These are phyloP conservation scores for Hibiscus trionum DNA, from an alignment of 345 rosid genomes.

Conservation along the genomic window DNA sequence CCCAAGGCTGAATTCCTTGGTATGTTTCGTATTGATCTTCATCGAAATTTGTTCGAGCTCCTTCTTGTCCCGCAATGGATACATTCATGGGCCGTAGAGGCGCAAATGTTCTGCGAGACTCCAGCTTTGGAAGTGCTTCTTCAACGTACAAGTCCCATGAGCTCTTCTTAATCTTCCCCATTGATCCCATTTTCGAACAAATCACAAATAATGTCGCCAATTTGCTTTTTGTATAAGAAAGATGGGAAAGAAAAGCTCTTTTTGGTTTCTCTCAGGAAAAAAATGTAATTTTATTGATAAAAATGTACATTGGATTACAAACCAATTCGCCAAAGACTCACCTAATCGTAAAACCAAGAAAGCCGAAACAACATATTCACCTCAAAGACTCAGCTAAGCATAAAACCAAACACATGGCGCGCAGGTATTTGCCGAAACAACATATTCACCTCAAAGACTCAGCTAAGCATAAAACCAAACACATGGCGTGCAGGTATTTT, in stretches of 20 bases:
- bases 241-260: neutral
- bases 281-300: no score
- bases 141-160: neutral
- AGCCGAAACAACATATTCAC: no score
- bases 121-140: neutral
- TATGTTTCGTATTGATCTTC: neutral
- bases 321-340: no score
- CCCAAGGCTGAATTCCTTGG: constrained; percentile 1
- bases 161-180: neutral
- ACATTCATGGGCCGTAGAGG: neutral
- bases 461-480: no score
- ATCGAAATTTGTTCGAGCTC: neutral
- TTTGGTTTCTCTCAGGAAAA: no score
- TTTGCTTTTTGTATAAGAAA: neutral
- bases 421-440: no score
- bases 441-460: no score
- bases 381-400: no score
- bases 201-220: neutral
- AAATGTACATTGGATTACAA: no score
- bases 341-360: no score
- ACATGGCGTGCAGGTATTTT: no score
- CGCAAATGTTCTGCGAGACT: neutral
- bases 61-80: neutral
- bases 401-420: no score
- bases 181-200: neutral